A percentile compares a stretch with the other conserved stretches of the same genome.
phyloP scores from a whole-genome alignment of 768 basidiomycete genomes.

The Fomitopsis pulvina region DNA sequence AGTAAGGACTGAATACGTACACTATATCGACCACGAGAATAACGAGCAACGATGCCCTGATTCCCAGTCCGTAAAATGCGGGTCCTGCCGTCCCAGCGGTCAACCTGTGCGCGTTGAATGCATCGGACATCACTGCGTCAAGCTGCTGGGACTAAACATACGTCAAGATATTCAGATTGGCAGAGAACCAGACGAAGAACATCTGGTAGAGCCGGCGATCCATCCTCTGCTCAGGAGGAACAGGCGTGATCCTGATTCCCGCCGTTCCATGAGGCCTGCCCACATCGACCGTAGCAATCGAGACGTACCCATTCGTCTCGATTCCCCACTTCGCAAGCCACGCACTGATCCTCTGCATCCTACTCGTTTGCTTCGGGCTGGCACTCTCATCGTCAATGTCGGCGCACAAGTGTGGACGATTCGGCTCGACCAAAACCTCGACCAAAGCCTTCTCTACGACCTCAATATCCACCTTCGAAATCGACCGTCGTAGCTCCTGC shows the following conservation, averaged over 20 bases:
- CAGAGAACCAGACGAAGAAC: conserved; percentile 68
- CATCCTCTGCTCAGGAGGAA: conserved; percentile 38
- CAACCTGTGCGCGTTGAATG: conserved; percentile 25
- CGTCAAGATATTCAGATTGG: conserved; percentile 59
- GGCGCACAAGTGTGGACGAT: neutral
- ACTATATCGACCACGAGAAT: conserved; percentile 39
- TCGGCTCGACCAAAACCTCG: neutral
- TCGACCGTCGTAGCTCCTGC: neutral
- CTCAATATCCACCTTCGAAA: neutral
- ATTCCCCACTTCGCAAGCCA: conserved; percentile 16
- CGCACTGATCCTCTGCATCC: conserved; percentile 4
- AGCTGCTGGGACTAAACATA: conserved; percentile 13
- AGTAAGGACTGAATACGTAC: conserved; percentile 19
- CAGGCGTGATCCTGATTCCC: conserved; percentile 43
- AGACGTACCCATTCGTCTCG: conserved; percentile 19
- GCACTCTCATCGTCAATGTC: neutral
- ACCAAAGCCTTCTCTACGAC: neutral
- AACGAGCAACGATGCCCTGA: conserved; percentile 34
- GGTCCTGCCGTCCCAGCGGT: conserved; percentile 46
- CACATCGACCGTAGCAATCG: neutral
- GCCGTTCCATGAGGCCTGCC: neutral
- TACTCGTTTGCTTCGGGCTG: neutral
- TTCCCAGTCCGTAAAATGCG: conserved; percentile 38
- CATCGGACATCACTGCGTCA: neutral
- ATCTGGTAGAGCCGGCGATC: conserved; percentile 56